A percentile compares a stretch with the other conserved stretches of the same genome.
phyloP scores from a whole-genome alignment of 2,329 filamentous ascomycete species.

The Fusarium praegraminearum region DNA sequence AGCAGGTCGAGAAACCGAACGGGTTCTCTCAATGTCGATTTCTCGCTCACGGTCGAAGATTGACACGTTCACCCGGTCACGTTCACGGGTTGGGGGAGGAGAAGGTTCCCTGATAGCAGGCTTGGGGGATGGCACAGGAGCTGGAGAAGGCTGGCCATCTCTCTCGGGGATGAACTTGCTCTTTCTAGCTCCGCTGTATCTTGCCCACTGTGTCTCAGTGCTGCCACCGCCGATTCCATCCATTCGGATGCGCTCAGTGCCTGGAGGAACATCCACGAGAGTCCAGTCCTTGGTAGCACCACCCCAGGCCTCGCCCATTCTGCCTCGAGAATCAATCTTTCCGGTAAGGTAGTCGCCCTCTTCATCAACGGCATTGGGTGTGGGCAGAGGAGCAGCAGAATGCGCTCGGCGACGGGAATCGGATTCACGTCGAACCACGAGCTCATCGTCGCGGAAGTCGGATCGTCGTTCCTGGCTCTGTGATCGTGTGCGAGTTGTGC shows the following conservation, averaged over 20 bases:
- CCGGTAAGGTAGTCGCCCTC: conserved; percentile 73
- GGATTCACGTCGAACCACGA: conserved; percentile 71
- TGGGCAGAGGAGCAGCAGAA: conserved; percentile 61
- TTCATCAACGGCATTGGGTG: conserved; percentile 59
- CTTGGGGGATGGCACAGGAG: conserved; percentile 36
- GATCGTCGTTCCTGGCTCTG: conserved; percentile 56
- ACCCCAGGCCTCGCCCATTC: conserved; percentile 78
- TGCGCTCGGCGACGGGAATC: conserved; percentile 64
- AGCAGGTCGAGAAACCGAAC: conserved; percentile 60
- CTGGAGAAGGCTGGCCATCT: conserved; percentile 58
- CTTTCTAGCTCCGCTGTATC: conserved; percentile 81
- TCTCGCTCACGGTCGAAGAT: conserved; percentile 61
- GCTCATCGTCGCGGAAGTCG: conserved; percentile 70
- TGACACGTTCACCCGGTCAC: conserved; percentile 57
- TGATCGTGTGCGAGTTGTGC: conserved; percentile 54
- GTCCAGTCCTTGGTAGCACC: conserved; percentile 82
- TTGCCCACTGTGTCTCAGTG: conserved; percentile 82
- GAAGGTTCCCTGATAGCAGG: conserved; percentile 46
- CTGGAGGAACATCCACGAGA: conserved; percentile 86
- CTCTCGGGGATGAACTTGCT: conserved; percentile 80
- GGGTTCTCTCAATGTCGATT: conserved; percentile 67
- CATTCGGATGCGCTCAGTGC: conserved; percentile 84
- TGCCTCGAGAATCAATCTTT: conserved; percentile 69
- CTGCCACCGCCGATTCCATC: conserved; percentile 80
- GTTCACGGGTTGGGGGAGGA: conserved; percentile 50